Base-by-base conservation (phyloP, 164 flowering plant species). In the Piper betle region DNA sequence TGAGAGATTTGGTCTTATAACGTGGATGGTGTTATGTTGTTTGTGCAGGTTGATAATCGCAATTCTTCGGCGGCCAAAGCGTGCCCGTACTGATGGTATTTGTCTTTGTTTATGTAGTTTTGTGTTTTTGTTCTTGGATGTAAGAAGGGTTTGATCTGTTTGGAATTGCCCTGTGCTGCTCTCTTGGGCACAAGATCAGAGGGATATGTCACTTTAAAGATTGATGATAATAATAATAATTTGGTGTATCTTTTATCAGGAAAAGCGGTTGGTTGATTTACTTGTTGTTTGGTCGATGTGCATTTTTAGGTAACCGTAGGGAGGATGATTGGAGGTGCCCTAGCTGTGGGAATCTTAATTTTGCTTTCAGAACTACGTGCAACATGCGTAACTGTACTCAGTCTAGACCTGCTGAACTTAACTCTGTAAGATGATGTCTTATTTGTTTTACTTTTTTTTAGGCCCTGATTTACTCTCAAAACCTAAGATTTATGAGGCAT, bases 281-380 rank as follows among this genome's bases (percentile, higher is more conserved):
- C 11, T n/a, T 15, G 25, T 62, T 7, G 25, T 20, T 7, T 25
- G 20, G 13, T 63, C 63, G 46, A 3, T 25, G 16, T 55, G 71
- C 12, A 10, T 46, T 10, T 46, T 59, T 65, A 94, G 99, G 99
- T 66, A 84, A 95, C 53, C 87, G 97, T 15, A 80, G 97, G 64
- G 99, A 94, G 77, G 99, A 94, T 81, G 99, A 94, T 71, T 94
- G 97, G 99, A 94, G 96, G 2, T 94, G 99, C 65, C 93, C 99
- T 7, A 91, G 91, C 66, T 94, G 99, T 81, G 97, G 96, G 50
- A 94, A 94, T 77, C 97, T 86, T 60, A 94, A 94, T 74, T 94
- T 94, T 67, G 88, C 99, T 12, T 94, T 94, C 72, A 78, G 97
- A 70, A 88, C 96, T 52, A 88, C 97, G 52, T 94, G 99, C 77